A percentile compares a stretch with the other conserved stretches of the same genome.
Evolutionary conservation across 139 green algal genomes (phyloP).

Genomic region (Mesostigma viride): DNA sequence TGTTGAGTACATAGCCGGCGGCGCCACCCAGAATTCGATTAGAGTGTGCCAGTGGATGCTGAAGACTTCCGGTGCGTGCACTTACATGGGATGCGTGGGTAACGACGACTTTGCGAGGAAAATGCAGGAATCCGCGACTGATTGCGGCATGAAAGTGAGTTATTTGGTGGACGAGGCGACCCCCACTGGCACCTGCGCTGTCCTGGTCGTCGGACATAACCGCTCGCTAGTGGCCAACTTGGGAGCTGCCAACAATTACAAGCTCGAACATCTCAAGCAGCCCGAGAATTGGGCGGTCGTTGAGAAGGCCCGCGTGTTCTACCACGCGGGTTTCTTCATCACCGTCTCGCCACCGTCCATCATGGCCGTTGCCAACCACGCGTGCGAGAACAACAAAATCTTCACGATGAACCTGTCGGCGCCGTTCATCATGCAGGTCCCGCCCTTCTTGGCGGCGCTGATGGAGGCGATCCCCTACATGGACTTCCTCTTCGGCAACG

Average conservation of each 20-base stretch:
- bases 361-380: slow-evolving; percentile 65
- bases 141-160: slow-evolving; percentile 28
- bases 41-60: slow-evolving; percentile 95
- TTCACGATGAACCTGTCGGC: slow-evolving; percentile 86
- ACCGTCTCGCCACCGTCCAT: slow-evolving; percentile 86
- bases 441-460: slow-evolving; percentile 28
- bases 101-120: slow-evolving; percentile 77
- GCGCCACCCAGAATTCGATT: slow-evolving; percentile 93
- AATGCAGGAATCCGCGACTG: slow-evolving; percentile 55
- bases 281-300: slow-evolving; percentile 61
- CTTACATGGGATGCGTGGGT: slow-evolving; percentile 95
- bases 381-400: slow-evolving; percentile 59
- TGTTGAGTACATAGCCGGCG: slow-evolving; percentile 94
- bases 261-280: slow-evolving; percentile 49
- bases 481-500: slow-evolving; percentile 95
- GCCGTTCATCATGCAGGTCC: slow-evolving; percentile 86
- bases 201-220: slow-evolving; percentile 59
- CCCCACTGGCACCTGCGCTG: slow-evolving; percentile 87
- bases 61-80: slow-evolving; percentile 53
- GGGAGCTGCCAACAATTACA: slow-evolving; percentile 96
- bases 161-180: slow-evolving; percentile 77
- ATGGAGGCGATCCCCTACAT: slow-evolving; percentile 40
- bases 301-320: slow-evolving; percentile 75
- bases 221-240: slow-evolving; percentile 87
- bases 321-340: slow-evolving; percentile 94